Conservation (phyloP, 805 yeast genomes). For the Cyberlindnera misumaiensis region DNA sequence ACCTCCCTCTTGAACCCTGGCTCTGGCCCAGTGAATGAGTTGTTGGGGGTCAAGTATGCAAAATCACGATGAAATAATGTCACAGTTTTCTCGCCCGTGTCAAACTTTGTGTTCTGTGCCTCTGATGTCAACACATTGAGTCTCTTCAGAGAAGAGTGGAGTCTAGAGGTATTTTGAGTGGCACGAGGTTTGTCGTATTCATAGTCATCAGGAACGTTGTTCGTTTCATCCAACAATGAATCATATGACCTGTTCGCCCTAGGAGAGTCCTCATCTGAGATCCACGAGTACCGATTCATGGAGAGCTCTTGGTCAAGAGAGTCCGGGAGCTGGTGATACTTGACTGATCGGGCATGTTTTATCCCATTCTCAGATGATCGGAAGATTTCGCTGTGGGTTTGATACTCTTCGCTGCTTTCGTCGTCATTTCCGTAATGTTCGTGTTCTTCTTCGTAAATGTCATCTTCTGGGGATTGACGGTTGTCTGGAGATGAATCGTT, state of each 20-base stretch:
- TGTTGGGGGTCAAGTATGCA: constrained; percentile 17
- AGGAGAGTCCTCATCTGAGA: constrained; percentile 21
- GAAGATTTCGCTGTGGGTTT: too few relatives aligned
- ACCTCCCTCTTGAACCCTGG: constrained; percentile 15
- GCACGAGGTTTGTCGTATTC: constrained; percentile 10
- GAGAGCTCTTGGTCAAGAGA: constrained; percentile 30
- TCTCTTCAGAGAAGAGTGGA: constrained; percentile 12
- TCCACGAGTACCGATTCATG: constrained; percentile 18
- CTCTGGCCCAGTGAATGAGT: constrained; percentile 17
- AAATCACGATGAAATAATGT: constrained; percentile 25
- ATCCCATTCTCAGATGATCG: too few relatives aligned
- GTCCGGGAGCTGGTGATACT: constrained; percentile 32
- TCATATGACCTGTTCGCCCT: constrained; percentile 27
- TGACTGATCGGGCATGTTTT: constrained; percentile 17
- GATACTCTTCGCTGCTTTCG: too few relatives aligned
- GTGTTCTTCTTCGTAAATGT: too few relatives aligned
- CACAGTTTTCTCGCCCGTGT: constrained; percentile 31
- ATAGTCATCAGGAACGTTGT: constrained; percentile 40
- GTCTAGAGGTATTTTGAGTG: constrained; percentile 1
- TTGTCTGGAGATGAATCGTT: too few relatives aligned
- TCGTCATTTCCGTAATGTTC: too few relatives aligned
- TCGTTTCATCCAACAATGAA: constrained; percentile 44
- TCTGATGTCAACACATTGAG: constrained; percentile 19
- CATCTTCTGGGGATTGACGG: too few relatives aligned
- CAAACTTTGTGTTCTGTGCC: constrained; percentile 27